These are phyloP conservation scores for Cladosporium colombiae DNA, from an alignment of 2,329 filamentous ascomycete genomes.

Conservation along the genomic window DNA sequence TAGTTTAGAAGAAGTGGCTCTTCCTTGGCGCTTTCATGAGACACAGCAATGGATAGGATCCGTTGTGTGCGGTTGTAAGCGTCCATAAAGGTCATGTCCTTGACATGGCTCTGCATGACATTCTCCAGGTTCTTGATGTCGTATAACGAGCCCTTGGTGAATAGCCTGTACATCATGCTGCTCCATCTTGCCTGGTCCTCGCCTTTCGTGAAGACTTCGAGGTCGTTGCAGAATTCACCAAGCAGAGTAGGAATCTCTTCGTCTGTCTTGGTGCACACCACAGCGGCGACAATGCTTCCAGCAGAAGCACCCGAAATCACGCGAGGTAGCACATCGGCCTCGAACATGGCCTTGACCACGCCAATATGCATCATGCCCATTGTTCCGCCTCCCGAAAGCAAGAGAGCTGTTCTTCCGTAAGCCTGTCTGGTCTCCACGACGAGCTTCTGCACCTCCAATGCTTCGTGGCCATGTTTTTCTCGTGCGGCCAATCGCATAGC, in stretches of 20 bases:
- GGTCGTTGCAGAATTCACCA: slow-evolving; percentile 72
- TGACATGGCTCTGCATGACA: slow-evolving; percentile 78
- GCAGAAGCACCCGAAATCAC: slow-evolving; percentile 88
- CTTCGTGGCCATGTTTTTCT: neutral
- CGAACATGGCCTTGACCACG: slow-evolving; percentile 77
- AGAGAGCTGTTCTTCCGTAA: slow-evolving; percentile 79
- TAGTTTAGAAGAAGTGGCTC: slow-evolving; percentile 71
- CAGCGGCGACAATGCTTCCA: slow-evolving; percentile 80
- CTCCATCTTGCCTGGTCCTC: slow-evolving; percentile 53
- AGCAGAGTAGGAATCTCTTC: slow-evolving; percentile 73
- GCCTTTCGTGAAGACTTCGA: slow-evolving; percentile 69
- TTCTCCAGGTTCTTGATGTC: slow-evolving; percentile 79
- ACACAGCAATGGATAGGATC: slow-evolving; percentile 92
- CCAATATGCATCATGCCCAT: slow-evolving; percentile 93
- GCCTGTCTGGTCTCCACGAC: slow-evolving; percentile 69
- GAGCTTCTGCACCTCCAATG: neutral
- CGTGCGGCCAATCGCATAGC: slow-evolving; percentile 14
- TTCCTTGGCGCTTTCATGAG: slow-evolving; percentile 76
- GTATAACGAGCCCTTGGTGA: slow-evolving; percentile 82
- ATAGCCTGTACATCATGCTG: slow-evolving; percentile 43
- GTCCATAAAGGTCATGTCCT: slow-evolving; percentile 92
- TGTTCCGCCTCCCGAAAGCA: slow-evolving; percentile 82
- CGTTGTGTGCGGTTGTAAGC: slow-evolving; percentile 91
- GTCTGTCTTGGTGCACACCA: slow-evolving; percentile 76
- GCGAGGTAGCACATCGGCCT: slow-evolving; percentile 72